phyloP scores from a whole-genome alignment of 2,329 filamentous ascomycete genomes.

The Parastagonospora avenae region DNA sequence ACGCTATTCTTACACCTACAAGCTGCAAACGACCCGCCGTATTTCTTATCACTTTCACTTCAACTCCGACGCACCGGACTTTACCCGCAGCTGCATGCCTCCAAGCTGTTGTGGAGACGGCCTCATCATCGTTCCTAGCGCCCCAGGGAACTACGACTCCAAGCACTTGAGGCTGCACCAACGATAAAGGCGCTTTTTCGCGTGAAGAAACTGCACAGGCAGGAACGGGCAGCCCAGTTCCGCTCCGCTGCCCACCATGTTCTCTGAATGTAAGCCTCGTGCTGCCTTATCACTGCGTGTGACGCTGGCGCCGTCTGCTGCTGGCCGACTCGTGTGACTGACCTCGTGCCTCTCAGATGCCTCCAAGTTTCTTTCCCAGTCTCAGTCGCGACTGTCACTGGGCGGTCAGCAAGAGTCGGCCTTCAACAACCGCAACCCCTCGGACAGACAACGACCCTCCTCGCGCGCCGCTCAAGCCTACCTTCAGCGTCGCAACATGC shows the following conservation, averaged over 20 bases:
- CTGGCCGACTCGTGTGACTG: slow-evolving; percentile 49
- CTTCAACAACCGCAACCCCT: slow-evolving; percentile 54
- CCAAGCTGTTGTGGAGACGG: too few species aligned
- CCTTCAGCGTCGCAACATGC: slow-evolving; percentile 57
- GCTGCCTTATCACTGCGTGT: slow-evolving; percentile 41
- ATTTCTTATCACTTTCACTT: too few species aligned
- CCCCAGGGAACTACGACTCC: slow-evolving; percentile 21
- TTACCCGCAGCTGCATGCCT: too few species aligned
- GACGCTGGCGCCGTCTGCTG: slow-evolving; percentile 31
- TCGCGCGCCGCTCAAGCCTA: slow-evolving; percentile 58
- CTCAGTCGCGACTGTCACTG: slow-evolving; percentile 85
- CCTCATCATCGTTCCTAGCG: slow-evolving; percentile 8
- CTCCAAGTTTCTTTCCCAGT: slow-evolving; percentile 96
- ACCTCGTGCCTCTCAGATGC: slow-evolving; percentile 70
- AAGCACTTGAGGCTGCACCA: slow-evolving; percentile 22
- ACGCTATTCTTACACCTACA: too few species aligned
- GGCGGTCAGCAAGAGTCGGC: slow-evolving; percentile 59
- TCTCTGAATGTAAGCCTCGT: slow-evolving; percentile 81
- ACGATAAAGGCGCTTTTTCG: slow-evolving; percentile 23
- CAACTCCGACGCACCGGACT: too few species aligned
- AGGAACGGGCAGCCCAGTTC: slow-evolving; percentile 15
- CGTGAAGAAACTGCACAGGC: slow-evolving; percentile 22
- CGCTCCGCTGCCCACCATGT: slow-evolving; percentile 59
- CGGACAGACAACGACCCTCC: slow-evolving; percentile 51
- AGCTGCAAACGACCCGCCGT: too few species aligned